phyloP scores from a whole-genome alignment of 2,329 filamentous ascomycete genomes.

The Ceratocystis papillata region DNA sequence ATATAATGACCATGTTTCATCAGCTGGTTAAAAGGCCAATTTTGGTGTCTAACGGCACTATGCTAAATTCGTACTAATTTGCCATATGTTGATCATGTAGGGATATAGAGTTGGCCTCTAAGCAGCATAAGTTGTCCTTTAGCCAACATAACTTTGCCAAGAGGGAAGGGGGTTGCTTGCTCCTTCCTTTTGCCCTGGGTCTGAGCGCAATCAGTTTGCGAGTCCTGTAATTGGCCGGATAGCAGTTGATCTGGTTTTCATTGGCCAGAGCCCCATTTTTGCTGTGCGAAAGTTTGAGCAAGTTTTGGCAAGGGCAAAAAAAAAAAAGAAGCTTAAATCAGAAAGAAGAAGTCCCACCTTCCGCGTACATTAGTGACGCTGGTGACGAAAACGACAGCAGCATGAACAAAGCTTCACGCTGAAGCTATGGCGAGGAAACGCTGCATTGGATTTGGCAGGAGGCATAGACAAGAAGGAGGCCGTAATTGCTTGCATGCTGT shows the following conservation, averaged over 20 bases:
- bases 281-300: constrained; percentile 41
- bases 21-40: no score
- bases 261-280: constrained; percentile 5
- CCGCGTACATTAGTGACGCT: no score
- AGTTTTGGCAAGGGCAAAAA: constrained; percentile 29
- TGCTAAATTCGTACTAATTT: no score
- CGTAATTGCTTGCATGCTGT: constrained; percentile 3
- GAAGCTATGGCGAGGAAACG: constrained; percentile 5
- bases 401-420: neutral
- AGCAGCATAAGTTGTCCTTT: fast-evolving
- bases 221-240: neutral
- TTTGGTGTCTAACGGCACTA: no score
- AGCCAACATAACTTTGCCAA: neutral
- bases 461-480: neutral
- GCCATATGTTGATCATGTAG: neutral
- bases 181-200: neutral
- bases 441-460: neutral
- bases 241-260: neutral
- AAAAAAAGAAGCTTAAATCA: constrained; percentile 9
- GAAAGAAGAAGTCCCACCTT: neutral
- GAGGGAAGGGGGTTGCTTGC: neutral
- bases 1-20: no score
- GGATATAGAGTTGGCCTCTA: neutral
- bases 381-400: neutral
- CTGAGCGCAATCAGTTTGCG: neutral